A percentile compares a stretch with the other conserved stretches of the same genome.
These are phyloP conservation scores for Clitocybe nebularis DNA, from an alignment of 1,284 basidiomycete genomes.

Conservation along the genomic window DNA sequence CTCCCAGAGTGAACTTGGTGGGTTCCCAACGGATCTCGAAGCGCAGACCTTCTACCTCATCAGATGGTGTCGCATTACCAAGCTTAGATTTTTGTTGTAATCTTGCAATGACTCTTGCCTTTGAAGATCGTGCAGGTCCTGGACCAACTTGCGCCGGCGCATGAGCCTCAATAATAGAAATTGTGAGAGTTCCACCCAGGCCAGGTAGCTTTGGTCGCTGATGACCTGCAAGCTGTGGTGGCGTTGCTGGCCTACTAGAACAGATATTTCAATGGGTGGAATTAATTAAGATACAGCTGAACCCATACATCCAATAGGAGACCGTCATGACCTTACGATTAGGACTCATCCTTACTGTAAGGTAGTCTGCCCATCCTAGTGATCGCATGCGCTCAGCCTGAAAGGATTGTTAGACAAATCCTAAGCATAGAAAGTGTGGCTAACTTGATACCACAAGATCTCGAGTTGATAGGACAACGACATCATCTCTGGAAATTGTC, in stretches of 20 bases:
- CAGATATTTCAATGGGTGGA: conserved; percentile 1
- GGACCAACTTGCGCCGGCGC: conserved; percentile 30
- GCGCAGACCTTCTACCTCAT: conserved; percentile 65
- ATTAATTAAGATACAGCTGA: conserved; percentile 3
- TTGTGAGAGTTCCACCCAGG: conserved; percentile 48
- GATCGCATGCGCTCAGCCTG: conserved; percentile 69
- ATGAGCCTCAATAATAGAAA: conserved; percentile 40
- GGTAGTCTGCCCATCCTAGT: conserved; percentile 74
- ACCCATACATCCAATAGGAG: conserved; percentile 75
- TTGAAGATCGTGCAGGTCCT: conserved; percentile 45
- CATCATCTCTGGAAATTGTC: conserved; percentile 63
- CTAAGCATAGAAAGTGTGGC: conserved; percentile 11
- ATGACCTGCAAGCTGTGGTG: conserved; percentile 31
- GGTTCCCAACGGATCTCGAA: conserved; percentile 67
- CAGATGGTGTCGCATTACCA: conserved; percentile 50
- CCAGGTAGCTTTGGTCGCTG: conserved; percentile 47
- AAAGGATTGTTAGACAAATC: neutral
- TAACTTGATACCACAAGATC: conserved; percentile 74
- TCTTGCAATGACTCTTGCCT: conserved; percentile 51
- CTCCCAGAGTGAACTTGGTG: conserved; percentile 54
- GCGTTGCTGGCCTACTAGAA: conserved; percentile 42
- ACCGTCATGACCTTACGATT: conserved; percentile 62
- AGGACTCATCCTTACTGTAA: conserved; percentile 59
- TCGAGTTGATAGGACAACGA: conserved; percentile 82
- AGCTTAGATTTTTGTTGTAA: conserved; percentile 63